Evolutionary conservation across 1,284 basidiomycete genomes (phyloP).

Genomic region (Austroboletus niveus): DNA sequence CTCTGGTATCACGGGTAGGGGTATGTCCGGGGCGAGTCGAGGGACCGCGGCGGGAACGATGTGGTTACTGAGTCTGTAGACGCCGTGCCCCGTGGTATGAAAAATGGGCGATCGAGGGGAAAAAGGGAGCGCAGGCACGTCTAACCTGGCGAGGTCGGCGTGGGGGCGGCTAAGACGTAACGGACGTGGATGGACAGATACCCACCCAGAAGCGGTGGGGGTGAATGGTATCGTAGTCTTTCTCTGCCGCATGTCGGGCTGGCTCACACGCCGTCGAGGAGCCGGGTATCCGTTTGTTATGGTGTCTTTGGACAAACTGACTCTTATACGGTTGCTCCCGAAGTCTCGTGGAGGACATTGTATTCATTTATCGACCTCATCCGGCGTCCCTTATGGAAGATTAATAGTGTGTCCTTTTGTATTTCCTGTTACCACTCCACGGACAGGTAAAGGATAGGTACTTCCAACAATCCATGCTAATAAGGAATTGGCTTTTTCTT

Average conservation of each 20-base stretch:
- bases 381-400: too few species aligned
- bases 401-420: too few species aligned
- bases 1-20: constrained; percentile 35
- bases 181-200: constrained; percentile 17
- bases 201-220: constrained; percentile 19
- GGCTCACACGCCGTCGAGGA: too few species aligned
- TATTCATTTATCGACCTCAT: too few species aligned
- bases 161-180: constrained; percentile 11
- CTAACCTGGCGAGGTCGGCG: constrained; percentile 7
- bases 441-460: too few species aligned
- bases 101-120: constrained; percentile 19
- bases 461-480: too few species aligned
- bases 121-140: constrained; percentile 15
- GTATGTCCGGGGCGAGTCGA: constrained; percentile 48
- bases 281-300: too few species aligned
- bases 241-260: neutral
- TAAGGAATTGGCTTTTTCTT: too few species aligned
- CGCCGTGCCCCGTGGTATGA: constrained; percentile 16
- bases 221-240: constrained; percentile 25
- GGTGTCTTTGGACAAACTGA: too few species aligned
- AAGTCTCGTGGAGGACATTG: too few species aligned
- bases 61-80: constrained; percentile 58
- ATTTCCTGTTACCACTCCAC: too few species aligned
- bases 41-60: constrained; percentile 70
- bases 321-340: too few species aligned